A percentile compares a stretch with the other conserved stretches of the same genome.
These are phyloP conservation scores for Salvia sclarea DNA, from an alignment of 305 asterid genomes.

Conservation along the genomic window DNA sequence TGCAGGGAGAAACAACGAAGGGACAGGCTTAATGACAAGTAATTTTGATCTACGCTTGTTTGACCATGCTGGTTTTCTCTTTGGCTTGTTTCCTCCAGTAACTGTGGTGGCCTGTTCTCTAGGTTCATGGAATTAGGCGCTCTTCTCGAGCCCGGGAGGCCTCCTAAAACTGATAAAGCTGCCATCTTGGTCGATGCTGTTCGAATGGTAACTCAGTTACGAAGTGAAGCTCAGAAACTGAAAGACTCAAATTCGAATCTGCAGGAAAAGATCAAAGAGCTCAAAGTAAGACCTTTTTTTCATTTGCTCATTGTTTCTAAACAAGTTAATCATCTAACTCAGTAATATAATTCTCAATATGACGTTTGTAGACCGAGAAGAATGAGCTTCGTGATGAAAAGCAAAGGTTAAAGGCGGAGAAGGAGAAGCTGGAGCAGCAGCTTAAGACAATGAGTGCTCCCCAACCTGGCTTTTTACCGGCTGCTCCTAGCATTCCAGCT, in stretches of 20 bases:
- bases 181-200: conserved; percentile 86
- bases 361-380: conserved; percentile 63
- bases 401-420: conserved; percentile 89
- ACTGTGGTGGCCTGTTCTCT: conserved; percentile 23
- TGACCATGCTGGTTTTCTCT: conserved; percentile 14
- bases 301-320: neutral
- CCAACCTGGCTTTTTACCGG: conserved; percentile 59
- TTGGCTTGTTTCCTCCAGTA: conserved; percentile 25
- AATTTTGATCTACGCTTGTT: conserved; percentile 33
- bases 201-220: conserved; percentile 80
- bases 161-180: conserved; percentile 89
- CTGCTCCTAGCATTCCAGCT: conserved; percentile 66
- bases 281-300: conserved; percentile 57
- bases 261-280: conserved; percentile 87
- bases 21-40: conserved; percentile 92
- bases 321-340: neutral
- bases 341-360: conserved; percentile 1
- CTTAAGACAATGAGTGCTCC: conserved; percentile 64
- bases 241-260: conserved; percentile 76
- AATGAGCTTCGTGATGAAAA: conserved; percentile 96
- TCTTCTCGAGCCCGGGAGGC: conserved; percentile 92
- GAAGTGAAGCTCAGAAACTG: conserved; percentile 80
- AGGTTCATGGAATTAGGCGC: conserved; percentile 87
- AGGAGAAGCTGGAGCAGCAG: conserved; percentile 93
- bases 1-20: conserved; percentile 91